Evolutionary conservation across 208 protist genomes (phyloP), one percentile per base, ranked within the genome.

Genomic region (Phytomonas francai): DNA sequence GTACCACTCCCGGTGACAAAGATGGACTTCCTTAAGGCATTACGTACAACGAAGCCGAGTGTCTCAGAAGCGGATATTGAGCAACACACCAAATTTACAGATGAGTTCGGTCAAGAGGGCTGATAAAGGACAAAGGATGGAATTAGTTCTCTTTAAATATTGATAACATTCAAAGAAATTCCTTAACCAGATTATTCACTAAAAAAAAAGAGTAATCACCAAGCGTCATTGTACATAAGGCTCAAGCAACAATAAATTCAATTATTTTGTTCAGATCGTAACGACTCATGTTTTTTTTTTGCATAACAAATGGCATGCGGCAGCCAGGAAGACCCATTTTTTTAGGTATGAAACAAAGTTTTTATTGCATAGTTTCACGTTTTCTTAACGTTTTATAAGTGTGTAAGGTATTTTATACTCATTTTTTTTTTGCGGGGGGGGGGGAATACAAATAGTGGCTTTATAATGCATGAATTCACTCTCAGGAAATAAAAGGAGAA

Each of bases 41-140:
- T 98, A n/a, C 71, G 77, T 51, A 93, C 72, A 11, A 79, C 81
- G 31, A 88, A 89, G 64, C 93, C 95, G 31, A 97, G 95, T 11
- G 97, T 99, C 12, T 82, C 81, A 42, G 63, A 88, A 9, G 77
- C 76, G 4, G 98, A 99, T 70, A 92, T 99, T 32, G 73, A 77
- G 30, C 78, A 91, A 71, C 94, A 98, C 72, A 65, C 95, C 27
- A 84, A 98, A 70, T 99, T 98, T 70, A 99, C 97, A 0, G 62
- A 87, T 12, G 93, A 98, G 57, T 99, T 99, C 85, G 98, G 98
- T 36, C 93, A 98, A 75, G 97, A 98, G 64, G 95, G 92, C 60
- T 97, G 86, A 83, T 56, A n/a, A 19, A 31, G 31, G n/a, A 49
- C 25, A 42, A 25, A 12, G 51, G 9, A 31, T 58, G 58, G 22